Evolutionary conservation across 495 filamentous ascomycete species (phyloP), one percentile per base, ranked within the genome.

Genomic region (Aspergillus hancockii): DNA sequence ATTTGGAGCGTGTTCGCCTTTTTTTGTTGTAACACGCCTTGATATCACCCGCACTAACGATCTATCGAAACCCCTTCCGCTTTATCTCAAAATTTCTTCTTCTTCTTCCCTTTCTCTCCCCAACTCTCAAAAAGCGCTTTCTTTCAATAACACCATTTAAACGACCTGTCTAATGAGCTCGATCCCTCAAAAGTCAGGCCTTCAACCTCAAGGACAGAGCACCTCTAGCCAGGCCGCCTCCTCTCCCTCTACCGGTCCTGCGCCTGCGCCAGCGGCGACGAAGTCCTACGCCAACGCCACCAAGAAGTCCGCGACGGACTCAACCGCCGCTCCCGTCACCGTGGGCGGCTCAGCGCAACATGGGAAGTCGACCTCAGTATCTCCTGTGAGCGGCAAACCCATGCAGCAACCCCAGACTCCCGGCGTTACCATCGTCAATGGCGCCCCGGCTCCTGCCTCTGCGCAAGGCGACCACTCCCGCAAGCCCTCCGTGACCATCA

Each of bases 401-500:
- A 87, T 92, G 74, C 77, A 80, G 65, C 68, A 67, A 54, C 30
- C 54, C 49, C 72, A 75, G 68, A 56, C 70, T 67, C 80, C 86
- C 72, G 89, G 88, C 58, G 83, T 91, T 64, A 79, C 82, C 68
- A 84, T 87, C 54, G 84, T 87, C 57, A 89, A 87, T 79, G 85
- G 87, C 66, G 85, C 85, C 62, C 83, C 78, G 60, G 77, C 85
- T 47, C 73, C 75, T 47, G 79, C 78, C 67, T 71, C 81, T 51
- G 80, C 85, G 66, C 81, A 86, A 50, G 77, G 74, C 56, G 89
- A 93, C 61, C 93, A 97, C 77, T 81, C 76, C 60, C 84, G 90
- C 59, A 94, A 94, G 76, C 85, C 86, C 55, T 93, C 91, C 18
- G 88, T 96, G 57, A 94, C 90, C 55, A 95, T 96, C 76, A 92